Evolutionary conservation across 164 flowering plant genomes (phyloP).

Genomic region (Dillenia suffruticosa): DNA sequence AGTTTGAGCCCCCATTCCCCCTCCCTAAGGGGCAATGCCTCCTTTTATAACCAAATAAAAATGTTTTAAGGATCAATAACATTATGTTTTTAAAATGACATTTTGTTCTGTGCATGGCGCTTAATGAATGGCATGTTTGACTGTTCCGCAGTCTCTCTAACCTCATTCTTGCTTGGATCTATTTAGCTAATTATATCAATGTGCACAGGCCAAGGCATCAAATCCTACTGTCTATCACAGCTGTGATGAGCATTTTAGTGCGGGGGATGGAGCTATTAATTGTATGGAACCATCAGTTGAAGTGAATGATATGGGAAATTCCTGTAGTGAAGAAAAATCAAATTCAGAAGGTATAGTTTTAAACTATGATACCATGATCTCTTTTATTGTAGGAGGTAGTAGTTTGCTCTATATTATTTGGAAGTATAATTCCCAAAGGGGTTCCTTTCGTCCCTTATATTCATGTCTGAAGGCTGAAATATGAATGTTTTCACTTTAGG

Average conservation of each 20-base stretch:
- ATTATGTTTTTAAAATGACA: no score
- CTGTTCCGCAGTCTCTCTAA: no score
- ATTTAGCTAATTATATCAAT: not conserved
- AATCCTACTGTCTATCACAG: constrained; percentile 54
- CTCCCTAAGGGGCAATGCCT: no score
- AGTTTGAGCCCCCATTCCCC: no score
- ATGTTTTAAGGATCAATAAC: no score
- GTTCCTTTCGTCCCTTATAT: not conserved
- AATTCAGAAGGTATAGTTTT: constrained; percentile 27
- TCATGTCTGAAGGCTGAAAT: not conserved
- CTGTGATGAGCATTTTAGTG: constrained; percentile 51
- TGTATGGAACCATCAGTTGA: constrained; percentile 15
- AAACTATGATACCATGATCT: not conserved
- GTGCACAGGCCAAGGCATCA: constrained; percentile 38
- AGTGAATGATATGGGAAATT: constrained; percentile 6
- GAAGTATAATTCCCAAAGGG: not conserved
- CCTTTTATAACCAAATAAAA: no score
- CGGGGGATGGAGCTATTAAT: constrained; percentile 29
- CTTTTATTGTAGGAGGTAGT: not conserved
- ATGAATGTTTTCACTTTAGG: constrained; percentile 18
- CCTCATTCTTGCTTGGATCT: no score
- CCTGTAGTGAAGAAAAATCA: constrained; percentile 9
- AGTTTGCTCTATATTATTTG: not conserved
- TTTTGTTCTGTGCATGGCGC: no score
- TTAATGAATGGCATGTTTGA: no score